These are phyloP conservation scores for Populus hybrid DNA, from an alignment of 441 rosid species.

Conservation along the genomic window DNA sequence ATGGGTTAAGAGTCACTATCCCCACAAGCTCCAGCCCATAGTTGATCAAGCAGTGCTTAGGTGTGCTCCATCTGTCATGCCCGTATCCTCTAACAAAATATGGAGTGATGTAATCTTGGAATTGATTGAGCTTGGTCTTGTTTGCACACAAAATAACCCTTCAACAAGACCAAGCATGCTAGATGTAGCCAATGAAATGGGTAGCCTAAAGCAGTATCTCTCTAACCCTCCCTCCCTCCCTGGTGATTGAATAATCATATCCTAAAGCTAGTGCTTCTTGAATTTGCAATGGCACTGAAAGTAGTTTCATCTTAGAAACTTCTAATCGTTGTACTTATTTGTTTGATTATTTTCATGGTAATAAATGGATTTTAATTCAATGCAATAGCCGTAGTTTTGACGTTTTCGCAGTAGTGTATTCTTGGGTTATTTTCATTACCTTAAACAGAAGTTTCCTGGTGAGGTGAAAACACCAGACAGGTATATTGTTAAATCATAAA, in stretches of 20 bases:
- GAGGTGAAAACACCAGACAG: constrained; percentile 9
- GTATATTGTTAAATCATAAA: not conserved
- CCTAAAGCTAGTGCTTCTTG: constrained; percentile 17
- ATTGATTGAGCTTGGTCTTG: constrained; percentile 68
- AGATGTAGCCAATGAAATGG: constrained; percentile 71
- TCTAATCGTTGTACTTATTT: constrained; percentile 6
- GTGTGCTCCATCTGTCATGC: constrained; percentile 32
- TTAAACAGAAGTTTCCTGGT: not conserved
- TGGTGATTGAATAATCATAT: constrained; percentile 25
- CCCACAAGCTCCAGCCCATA: constrained; percentile 47
- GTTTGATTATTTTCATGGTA: constrained; percentile 10
- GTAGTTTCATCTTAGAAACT: not conserved
- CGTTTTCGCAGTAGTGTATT: not conserved
- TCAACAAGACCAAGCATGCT: constrained; percentile 76
- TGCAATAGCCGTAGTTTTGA: not conserved
- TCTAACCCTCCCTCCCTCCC: constrained; percentile 41
- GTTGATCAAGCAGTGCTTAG: constrained; percentile 50
- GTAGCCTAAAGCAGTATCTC: constrained; percentile 59
- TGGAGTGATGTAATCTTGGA: constrained; percentile 63
- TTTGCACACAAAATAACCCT: constrained; percentile 72
- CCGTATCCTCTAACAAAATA: constrained; percentile 28
- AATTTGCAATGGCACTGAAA: constrained; percentile 6
- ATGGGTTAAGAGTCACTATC: constrained; percentile 69
- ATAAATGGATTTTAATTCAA: not conserved
- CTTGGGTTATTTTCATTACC: not conserved